Conservation (phyloP, 345 rosid genomes). For the Tarenaya hassleriana region DNA sequence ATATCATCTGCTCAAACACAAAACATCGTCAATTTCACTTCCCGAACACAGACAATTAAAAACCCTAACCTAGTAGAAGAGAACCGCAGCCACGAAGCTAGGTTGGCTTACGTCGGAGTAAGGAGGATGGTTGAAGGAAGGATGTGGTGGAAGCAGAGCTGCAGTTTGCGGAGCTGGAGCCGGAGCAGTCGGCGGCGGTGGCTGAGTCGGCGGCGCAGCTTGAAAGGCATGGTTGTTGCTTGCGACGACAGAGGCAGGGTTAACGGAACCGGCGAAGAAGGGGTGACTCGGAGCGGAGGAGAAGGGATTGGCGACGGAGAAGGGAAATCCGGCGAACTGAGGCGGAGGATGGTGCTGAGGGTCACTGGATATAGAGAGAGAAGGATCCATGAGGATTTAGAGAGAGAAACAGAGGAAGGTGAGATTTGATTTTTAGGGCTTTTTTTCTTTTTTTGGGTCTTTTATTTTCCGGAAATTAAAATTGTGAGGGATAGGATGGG, state of each 20-base stretch:
- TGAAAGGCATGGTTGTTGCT: constrained; percentile 17
- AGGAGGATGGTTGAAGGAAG: constrained; percentile 13
- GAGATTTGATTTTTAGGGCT: too few relatives aligned
- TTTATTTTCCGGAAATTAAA: too few relatives aligned
- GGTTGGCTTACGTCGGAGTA: constrained; percentile 21
- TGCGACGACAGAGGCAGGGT: constrained; percentile 4
- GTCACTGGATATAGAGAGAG: constrained; percentile 22
- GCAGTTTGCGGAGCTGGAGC: background rate
- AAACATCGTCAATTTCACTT: background rate
- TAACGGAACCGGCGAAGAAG: background rate
- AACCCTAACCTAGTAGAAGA: background rate
- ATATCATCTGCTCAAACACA: constrained; percentile 49
- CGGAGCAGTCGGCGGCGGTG: constrained; percentile 8
- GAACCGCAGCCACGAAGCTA: too few relatives aligned
- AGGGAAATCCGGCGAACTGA: constrained; percentile 13
- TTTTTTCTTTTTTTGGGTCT: too few relatives aligned
- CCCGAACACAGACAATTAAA: background rate
- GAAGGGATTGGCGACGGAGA: constrained; percentile 8
- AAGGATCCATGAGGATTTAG: constrained; percentile 30
- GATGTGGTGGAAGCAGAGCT: background rate
- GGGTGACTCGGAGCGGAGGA: background rate
- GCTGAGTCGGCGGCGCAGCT: background rate
- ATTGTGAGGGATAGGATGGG: too few relatives aligned
- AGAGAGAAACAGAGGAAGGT: too few relatives aligned
- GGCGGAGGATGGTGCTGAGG: constrained; percentile 8